Conservation (phyloP, 192 early-diverging fungal genomes). For the Mortierella claussenii region DNA sequence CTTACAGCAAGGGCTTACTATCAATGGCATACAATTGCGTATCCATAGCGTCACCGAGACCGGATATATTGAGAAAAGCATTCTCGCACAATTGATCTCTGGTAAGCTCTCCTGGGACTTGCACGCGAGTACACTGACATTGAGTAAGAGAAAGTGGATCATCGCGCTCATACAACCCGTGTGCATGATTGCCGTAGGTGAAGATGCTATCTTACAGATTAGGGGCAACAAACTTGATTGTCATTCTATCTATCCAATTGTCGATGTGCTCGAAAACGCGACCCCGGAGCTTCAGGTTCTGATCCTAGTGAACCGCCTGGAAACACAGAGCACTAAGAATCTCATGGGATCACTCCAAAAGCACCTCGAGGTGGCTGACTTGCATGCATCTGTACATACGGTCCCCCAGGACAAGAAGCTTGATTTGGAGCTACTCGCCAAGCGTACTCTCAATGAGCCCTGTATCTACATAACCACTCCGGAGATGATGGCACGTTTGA, state of each 20-base stretch:
- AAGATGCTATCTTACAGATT: conserved; percentile 25
- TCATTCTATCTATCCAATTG: conserved; percentile 16
- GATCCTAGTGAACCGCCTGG: conserved; percentile 19
- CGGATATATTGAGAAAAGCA: conserved; percentile 17
- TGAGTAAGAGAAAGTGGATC: too few relatives aligned
- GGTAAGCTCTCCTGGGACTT: conserved; percentile 3
- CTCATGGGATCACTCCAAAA: conserved; percentile 8
- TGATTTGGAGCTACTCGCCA: not conserved
- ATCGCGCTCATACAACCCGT: too few relatives aligned
- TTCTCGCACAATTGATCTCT: conserved; percentile 1
- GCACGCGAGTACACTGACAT: too few relatives aligned
- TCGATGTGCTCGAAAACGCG: conserved; percentile 22
- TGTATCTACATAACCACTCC: conserved; percentile 15
- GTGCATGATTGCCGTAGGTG: conserved; percentile 20
- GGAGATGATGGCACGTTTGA: conserved; percentile 12
- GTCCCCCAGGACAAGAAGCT: conserved; percentile 1
- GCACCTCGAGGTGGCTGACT: conserved; percentile 1
- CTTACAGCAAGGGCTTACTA: not conserved
- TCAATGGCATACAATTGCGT: too few relatives aligned
- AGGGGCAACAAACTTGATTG: conserved; percentile 12
- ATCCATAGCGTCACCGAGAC: not conserved
- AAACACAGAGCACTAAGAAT: conserved; percentile 15
- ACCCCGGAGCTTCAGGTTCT: conserved; percentile 6
- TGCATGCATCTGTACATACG: not conserved
- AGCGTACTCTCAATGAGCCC: conserved; percentile 1